These are phyloP conservation scores for Mrakia gelida DNA, from an alignment of 768 basidiomycete species.

Conservation along the genomic window DNA sequence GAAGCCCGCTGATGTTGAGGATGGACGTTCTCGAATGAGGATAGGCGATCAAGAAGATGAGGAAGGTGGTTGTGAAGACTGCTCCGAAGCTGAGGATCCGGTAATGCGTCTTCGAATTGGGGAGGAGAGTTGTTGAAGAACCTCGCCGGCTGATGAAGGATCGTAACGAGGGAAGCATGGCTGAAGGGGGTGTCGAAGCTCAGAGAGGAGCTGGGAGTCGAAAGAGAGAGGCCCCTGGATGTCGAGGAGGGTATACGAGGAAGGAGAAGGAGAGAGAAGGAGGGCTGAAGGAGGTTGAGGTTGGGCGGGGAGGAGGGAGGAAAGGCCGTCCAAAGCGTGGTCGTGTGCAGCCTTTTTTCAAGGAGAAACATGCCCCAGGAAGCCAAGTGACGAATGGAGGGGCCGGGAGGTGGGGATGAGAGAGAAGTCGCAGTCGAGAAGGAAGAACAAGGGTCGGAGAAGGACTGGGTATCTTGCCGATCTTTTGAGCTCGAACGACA, in stretches of 20 bases:
- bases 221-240: background rate
- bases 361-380: too few species aligned
- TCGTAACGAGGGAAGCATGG: background rate
- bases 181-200: background rate
- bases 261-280: background rate
- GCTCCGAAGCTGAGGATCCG: background rate
- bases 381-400: too few species aligned
- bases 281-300: background rate
- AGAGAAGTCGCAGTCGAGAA: too few species aligned
- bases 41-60: background rate
- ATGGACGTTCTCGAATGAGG: background rate
- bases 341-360: too few species aligned
- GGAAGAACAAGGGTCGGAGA: too few species aligned
- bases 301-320: too few species aligned
- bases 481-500: too few species aligned
- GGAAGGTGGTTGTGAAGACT: background rate
- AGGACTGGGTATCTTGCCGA: too few species aligned
- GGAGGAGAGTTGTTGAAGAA: background rate
- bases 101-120: background rate
- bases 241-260: background rate
- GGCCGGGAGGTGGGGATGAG: too few species aligned
- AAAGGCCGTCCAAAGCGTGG: too few species aligned
- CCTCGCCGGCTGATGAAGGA: background rate
- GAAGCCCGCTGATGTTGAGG: background rate
- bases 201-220: background rate